A percentile compares a stretch with the other conserved stretches of the same genome.
Conservation (phyloP, 192 early-diverging fungal species). For the Radiomyces spectabilis region DNA sequence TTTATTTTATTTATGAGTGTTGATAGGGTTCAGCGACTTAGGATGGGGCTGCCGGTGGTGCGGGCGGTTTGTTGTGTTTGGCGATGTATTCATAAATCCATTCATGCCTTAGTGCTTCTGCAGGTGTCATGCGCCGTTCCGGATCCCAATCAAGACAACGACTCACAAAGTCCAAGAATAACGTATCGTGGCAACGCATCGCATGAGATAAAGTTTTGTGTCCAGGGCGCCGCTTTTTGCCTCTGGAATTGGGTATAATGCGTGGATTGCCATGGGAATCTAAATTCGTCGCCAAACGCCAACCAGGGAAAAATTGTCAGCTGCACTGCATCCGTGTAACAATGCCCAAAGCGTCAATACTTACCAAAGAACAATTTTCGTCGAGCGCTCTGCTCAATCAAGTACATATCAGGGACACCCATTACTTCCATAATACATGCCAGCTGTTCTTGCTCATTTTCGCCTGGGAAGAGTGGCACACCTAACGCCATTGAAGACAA, state of each 20-base stretch:
- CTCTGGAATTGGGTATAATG: slow-evolving; percentile 78
- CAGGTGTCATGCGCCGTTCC: slow-evolving; percentile 75
- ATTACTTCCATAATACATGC: slow-evolving; percentile 94
- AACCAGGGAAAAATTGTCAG: slow-evolving; percentile 15
- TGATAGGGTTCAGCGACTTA: too few relatives aligned
- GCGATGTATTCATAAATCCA: too few relatives aligned
- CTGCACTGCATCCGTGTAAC: background rate
- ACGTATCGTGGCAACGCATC: slow-evolving; percentile 66
- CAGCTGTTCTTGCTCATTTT: slow-evolving; percentile 96
- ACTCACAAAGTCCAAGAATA: slow-evolving; percentile 85
- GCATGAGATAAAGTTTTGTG: slow-evolving; percentile 74
- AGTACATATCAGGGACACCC: slow-evolving; percentile 70
- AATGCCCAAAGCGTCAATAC: background rate
- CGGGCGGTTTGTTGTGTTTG: too few relatives aligned
- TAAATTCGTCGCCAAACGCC: slow-evolving; percentile 26
- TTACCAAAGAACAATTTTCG: slow-evolving; percentile 89
- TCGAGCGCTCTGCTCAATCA: slow-evolving; percentile 73
- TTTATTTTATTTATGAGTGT: too few relatives aligned
- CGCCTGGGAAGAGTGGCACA: slow-evolving; percentile 95
- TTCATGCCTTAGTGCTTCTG: slow-evolving; percentile 77
- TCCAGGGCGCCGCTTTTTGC: slow-evolving; percentile 74
- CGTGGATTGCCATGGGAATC: slow-evolving; percentile 51
- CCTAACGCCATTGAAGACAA: too few relatives aligned
- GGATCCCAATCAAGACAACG: slow-evolving; percentile 90
- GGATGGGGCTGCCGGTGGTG: too few relatives aligned